Evolutionary conservation across 768 basidiomycete species (phyloP).

Genomic region (Daedalea quercina): DNA sequence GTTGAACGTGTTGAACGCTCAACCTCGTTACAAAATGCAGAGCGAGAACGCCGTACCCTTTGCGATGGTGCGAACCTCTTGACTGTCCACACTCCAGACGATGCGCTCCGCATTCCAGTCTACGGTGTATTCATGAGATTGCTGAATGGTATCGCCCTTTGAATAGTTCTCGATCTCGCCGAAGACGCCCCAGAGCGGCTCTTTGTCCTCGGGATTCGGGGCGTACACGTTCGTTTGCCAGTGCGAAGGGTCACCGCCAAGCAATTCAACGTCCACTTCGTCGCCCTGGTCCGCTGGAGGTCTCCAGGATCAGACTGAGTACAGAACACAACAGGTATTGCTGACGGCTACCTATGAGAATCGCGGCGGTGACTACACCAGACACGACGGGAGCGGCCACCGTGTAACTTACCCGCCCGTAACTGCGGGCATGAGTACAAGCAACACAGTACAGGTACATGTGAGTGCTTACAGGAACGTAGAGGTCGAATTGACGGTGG

Average conservation of each 20-base stretch:
- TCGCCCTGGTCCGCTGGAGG: conserved; percentile 20
- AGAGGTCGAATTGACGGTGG: conserved; percentile 37
- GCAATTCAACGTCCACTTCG: conserved; percentile 38
- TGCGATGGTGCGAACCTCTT: conserved; percentile 25
- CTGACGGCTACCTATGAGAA: conserved; percentile 27
- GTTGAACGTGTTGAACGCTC: neutral
- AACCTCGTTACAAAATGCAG: neutral
- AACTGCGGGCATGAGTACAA: conserved; percentile 14
- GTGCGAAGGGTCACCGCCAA: conserved; percentile 30
- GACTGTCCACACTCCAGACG: conserved; percentile 34
- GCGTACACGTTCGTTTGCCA: conserved; percentile 39
- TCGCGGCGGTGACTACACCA: conserved; percentile 35
- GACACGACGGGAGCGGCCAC: conserved; percentile 25
- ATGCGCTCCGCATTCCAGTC: conserved; percentile 34
- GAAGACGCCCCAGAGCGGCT: conserved; percentile 32
- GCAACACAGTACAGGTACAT: neutral
- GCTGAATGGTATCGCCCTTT: conserved; percentile 10
- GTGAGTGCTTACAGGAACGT: conserved; percentile 21
- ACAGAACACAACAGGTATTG: neutral
- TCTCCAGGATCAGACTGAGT: neutral
- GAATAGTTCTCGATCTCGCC: conserved; percentile 26
- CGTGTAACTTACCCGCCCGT: conserved; percentile 30
- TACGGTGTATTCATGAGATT: conserved; percentile 30
- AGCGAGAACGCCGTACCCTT: conserved; percentile 11
- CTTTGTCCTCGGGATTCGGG: conserved; percentile 21